phyloP scores from a whole-genome alignment of 257 asterid genomes.

The Cynanchum wilfordii region DNA sequence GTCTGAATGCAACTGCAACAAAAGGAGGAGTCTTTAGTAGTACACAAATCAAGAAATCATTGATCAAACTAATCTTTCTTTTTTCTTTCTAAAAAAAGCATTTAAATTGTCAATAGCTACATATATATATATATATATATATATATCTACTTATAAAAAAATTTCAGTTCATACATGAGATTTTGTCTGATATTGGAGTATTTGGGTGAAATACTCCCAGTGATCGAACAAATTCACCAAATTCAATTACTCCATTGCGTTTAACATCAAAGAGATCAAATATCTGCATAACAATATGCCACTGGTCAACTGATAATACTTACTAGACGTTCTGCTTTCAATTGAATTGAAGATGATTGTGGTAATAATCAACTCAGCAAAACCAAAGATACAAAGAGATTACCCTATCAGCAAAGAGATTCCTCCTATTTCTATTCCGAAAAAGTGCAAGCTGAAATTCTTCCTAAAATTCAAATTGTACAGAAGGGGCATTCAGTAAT shows the following conservation, averaged over 20 bases:
- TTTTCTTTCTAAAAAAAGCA: background rate
- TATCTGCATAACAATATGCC: conserved; percentile 46
- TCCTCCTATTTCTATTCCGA: conserved; percentile 57
- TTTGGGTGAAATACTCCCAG: conserved; percentile 77
- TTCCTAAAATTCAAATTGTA: conserved; percentile 50
- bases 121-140: no score
- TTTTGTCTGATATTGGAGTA: conserved; percentile 60
- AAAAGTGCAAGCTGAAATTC: conserved; percentile 92
- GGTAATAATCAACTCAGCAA: conserved; percentile 6
- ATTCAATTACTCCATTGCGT: conserved; percentile 79
- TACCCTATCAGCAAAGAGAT: conserved; percentile 87
- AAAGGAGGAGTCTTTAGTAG: conserved; percentile 1
- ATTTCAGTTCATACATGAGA: conserved; percentile 42
- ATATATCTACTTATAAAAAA: background rate
- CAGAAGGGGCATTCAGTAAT: conserved; percentile 6
- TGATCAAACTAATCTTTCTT: background rate
- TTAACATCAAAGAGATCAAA: conserved; percentile 77
- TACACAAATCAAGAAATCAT: background rate
- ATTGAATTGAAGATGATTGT: background rate
- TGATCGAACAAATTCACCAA: conserved; percentile 85
- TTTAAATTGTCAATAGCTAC: background rate
- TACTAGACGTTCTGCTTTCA: background rate
- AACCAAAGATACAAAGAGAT: conserved; percentile 1
- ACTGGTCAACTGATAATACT: no score
- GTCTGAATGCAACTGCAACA: conserved; percentile 67